These are phyloP conservation scores for Cladophialophora exuberans DNA, from an alignment of 2,329 filamentous ascomycete species.

Conservation along the genomic window DNA sequence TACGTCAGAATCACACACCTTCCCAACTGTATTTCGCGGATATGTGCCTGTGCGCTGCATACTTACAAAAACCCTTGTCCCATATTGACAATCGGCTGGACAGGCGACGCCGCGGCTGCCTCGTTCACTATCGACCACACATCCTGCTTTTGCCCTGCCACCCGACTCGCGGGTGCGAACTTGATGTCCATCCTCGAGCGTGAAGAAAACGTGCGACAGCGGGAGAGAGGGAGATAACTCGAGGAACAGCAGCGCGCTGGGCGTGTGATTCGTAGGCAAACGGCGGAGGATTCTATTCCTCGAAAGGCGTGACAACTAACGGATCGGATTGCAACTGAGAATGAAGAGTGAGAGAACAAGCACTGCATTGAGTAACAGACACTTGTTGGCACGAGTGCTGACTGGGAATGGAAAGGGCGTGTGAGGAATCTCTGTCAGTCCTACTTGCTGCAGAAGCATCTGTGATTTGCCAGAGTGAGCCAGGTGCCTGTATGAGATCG, in stretches of 20 bases:
- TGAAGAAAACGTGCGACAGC: slow-evolving; percentile 19
- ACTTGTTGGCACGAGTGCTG: too few species aligned
- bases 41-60: slow-evolving; percentile 8
- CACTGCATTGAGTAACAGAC: too few species aligned
- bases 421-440: too few species aligned
- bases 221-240: too few species aligned
- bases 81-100: slow-evolving; percentile 68
- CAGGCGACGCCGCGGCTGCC: slow-evolving; percentile 64
- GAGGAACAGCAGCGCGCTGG: too few species aligned
- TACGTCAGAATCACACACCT: background rate
- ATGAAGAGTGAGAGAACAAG: too few species aligned
- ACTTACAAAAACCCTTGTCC: slow-evolving; percentile 64
- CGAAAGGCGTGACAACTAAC: slow-evolving; percentile 14
- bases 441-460: too few species aligned
- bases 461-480: too few species aligned
- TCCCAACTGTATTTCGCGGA: background rate
- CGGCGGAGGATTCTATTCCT: background rate
- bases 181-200: slow-evolving; percentile 28
- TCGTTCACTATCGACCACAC: slow-evolving; percentile 68
- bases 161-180: slow-evolving; percentile 52
- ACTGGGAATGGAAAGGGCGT: background rate
- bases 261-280: too few species aligned
- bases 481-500: too few species aligned
- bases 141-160: slow-evolving; percentile 56
- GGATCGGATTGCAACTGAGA: slow-evolving; percentile 16